These are phyloP conservation scores for Colletotrichum truncatum DNA, from an alignment of 2,329 filamentous ascomycete genomes.

Conservation along the genomic window DNA sequence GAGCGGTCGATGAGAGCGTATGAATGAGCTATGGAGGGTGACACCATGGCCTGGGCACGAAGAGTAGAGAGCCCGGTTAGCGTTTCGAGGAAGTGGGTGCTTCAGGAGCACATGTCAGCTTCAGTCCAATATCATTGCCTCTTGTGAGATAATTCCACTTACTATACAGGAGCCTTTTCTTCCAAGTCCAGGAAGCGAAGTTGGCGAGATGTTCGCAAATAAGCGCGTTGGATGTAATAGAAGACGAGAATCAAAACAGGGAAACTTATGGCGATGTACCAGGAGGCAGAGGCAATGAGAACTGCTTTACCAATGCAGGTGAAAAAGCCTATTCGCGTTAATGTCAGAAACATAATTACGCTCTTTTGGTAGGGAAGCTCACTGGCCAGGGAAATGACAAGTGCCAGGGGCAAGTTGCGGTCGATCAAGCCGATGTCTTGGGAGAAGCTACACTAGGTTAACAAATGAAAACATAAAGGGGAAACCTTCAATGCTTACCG, in stretches of 20 bases:
- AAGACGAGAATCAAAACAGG: slow-evolving; percentile 36
- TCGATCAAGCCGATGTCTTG: slow-evolving; percentile 38
- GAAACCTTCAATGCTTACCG: slow-evolving; percentile 29
- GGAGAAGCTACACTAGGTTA: slow-evolving; percentile 24
- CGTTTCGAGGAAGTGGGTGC: slow-evolving; percentile 54
- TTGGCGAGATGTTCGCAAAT: slow-evolving; percentile 53
- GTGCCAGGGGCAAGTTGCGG: slow-evolving; percentile 33
- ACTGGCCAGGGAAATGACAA: slow-evolving; percentile 33
- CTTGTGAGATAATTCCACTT: slow-evolving; percentile 35
- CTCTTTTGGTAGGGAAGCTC: neutral
- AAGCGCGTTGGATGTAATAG: slow-evolving; percentile 46
- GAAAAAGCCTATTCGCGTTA: slow-evolving; percentile 29
- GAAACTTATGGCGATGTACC: slow-evolving; percentile 49
- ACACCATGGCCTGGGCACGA: slow-evolving; percentile 63
- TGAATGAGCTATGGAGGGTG: slow-evolving; percentile 52
- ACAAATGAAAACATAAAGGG: neutral
- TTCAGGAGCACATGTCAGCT: neutral
- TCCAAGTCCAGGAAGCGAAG: slow-evolving; percentile 52
- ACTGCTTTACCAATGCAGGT: slow-evolving; percentile 46
- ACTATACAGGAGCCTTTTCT: slow-evolving; percentile 51
- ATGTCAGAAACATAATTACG: neutral
- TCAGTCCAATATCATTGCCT: neutral
- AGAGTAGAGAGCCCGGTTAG: slow-evolving; percentile 58
- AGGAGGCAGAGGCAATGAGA: slow-evolving; percentile 48
- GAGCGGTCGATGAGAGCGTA: slow-evolving; percentile 59